phyloP scores from a whole-genome alignment of 2,329 filamentous ascomycete genomes.

The Epichloe elymi region DNA sequence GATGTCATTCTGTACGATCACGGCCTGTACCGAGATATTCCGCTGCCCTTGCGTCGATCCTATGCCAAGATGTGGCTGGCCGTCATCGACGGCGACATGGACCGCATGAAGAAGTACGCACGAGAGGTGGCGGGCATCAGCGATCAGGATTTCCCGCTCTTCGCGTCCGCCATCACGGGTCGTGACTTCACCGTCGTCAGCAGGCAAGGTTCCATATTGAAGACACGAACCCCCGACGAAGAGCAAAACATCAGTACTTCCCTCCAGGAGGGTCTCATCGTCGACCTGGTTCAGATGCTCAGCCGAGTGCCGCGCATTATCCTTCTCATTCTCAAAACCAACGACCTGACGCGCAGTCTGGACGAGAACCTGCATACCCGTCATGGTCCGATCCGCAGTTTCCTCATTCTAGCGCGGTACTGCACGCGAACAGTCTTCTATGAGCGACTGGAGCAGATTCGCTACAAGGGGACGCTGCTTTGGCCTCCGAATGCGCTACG shows the following conservation, averaged over 20 bases:
- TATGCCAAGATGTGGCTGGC: constrained; percentile 98
- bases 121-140: constrained; percentile 78
- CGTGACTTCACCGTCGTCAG: constrained; percentile 73
- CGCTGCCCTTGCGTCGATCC: constrained; percentile 59
- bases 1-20: constrained; percentile 96
- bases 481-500: constrained; percentile 44
- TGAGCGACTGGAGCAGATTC: constrained; percentile 48
- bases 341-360: constrained; percentile 84
- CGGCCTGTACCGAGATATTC: constrained; percentile 89
- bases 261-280: constrained; percentile 76
- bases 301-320: constrained; percentile 86
- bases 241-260: constrained; percentile 77
- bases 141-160: constrained; percentile 85
- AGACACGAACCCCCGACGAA: constrained; percentile 57
- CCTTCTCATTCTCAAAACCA: constrained; percentile 90
- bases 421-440: constrained; percentile 53
- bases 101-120: constrained; percentile 76
- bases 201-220: constrained; percentile 40
- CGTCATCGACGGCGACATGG: constrained; percentile 79
- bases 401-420: constrained; percentile 56
- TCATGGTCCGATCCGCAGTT: constrained; percentile 49
- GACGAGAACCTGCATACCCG: constrained; percentile 80
- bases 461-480: constrained; percentile 37
- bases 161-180: constrained; percentile 91
- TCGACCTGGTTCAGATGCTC: constrained; percentile 76